Conservation (phyloP, 2,329 filamentous ascomycete species). For the Pseudogymnoascus sp. region DNA sequence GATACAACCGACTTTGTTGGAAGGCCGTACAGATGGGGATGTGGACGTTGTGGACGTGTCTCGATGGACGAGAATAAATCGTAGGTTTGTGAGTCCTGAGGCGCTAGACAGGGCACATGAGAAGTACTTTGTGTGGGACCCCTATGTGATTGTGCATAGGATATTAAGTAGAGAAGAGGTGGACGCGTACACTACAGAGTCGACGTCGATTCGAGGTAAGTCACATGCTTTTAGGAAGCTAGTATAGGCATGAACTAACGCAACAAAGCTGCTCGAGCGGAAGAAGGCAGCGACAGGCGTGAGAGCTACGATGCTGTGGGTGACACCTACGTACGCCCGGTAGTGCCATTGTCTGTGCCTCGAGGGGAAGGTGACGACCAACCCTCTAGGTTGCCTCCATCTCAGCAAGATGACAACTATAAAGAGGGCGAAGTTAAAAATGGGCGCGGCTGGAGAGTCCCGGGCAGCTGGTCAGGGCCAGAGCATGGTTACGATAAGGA, state of each 20-base stretch:
- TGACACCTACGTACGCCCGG: too few relatives aligned
- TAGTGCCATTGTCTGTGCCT: too few relatives aligned
- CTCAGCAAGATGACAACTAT: too few relatives aligned
- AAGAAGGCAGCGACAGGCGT: not conserved
- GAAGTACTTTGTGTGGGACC: slow-evolving; percentile 81
- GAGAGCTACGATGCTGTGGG: too few relatives aligned
- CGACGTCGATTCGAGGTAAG: slow-evolving; percentile 71
- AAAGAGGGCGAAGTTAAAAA: too few relatives aligned
- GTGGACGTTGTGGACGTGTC: slow-evolving; percentile 43
- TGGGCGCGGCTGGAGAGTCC: too few relatives aligned
- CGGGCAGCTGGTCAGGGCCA: too few relatives aligned
- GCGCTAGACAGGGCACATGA: slow-evolving; percentile 81
- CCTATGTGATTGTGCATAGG: slow-evolving; percentile 85
- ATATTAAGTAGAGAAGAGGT: slow-evolving; percentile 86
- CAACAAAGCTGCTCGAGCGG: not conserved
- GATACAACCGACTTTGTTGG: not conserved
- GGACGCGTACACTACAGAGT: slow-evolving; percentile 73
- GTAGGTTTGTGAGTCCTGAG: slow-evolving; percentile 80
- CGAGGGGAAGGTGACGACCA: too few relatives aligned
- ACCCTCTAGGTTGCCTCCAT: too few relatives aligned
- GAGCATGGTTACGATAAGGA: too few relatives aligned
- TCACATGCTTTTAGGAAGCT: slow-evolving; percentile 9
- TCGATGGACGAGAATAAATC: slow-evolving; percentile 88
- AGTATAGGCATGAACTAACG: not conserved
- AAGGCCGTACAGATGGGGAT: not conserved